These are phyloP conservation scores for Aspergillus spinulosporus DNA, from an alignment of 2,329 filamentous ascomycete genomes.

Conservation along the genomic window DNA sequence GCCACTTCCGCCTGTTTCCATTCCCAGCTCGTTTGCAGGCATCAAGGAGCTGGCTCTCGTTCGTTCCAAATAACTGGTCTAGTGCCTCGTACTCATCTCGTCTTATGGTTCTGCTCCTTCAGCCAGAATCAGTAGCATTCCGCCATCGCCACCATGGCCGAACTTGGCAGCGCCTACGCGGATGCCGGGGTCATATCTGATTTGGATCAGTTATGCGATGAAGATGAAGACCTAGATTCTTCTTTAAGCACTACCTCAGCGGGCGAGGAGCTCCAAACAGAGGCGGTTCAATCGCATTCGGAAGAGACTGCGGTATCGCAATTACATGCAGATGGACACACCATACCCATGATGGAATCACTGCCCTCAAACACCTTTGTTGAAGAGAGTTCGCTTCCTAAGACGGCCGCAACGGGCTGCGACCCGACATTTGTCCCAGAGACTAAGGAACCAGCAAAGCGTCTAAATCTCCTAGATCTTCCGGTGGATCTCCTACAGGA, in stretches of 20 bases:
- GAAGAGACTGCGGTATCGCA: slow-evolving; percentile 6
- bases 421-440: not conserved
- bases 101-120: slow-evolving; percentile 1
- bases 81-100: not conserved
- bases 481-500: slow-evolving; percentile 76
- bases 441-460: slow-evolving; percentile 42
- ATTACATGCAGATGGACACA: not conserved
- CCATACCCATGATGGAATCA: not conserved
- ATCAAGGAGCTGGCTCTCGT: slow-evolving; percentile 8
- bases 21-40: slow-evolving; percentile 2
- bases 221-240: slow-evolving; percentile 33
- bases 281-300: slow-evolving; percentile 13
- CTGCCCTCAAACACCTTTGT: not conserved
- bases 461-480: slow-evolving; percentile 69
- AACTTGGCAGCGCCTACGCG: slow-evolving; percentile 25
- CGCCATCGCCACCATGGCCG: slow-evolving; percentile 26
- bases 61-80: not conserved
- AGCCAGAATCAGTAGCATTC: slow-evolving; percentile 11
- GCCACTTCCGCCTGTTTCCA: slow-evolving; percentile 9
- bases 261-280: slow-evolving; percentile 19
- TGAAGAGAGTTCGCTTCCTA: not conserved
- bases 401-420: slow-evolving; percentile 5
- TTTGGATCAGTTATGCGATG: slow-evolving; percentile 29
- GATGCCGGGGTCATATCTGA: slow-evolving; percentile 28
- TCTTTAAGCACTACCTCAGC: slow-evolving; percentile 29